Percentiles rank a stretch among this genome's conserved stretches.
phyloP scores from a whole-genome alignment of 139 green algal genomes.

The Gonium pectorale region DNA sequence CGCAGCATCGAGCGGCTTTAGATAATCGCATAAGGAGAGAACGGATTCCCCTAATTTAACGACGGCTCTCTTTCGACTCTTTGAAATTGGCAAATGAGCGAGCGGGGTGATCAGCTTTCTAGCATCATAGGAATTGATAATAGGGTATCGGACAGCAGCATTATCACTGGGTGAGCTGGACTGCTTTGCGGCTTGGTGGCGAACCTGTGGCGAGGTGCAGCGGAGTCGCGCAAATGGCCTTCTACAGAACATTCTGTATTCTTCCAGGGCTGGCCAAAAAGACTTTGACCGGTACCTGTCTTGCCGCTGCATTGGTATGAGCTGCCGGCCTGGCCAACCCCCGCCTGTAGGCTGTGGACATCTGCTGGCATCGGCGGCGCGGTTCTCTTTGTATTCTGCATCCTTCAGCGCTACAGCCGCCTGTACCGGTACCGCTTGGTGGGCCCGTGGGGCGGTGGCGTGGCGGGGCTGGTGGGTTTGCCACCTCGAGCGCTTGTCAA shows the following conservation, averaged over 20 bases:
- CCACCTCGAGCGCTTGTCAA: background rate
- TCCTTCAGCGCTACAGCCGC: conserved; percentile 13
- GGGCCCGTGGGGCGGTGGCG: background rate
- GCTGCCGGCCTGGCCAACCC: background rate
- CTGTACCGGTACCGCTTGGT: conserved; percentile 33
- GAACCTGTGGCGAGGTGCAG: background rate
- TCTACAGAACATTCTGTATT: background rate
- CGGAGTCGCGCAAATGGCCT: background rate
- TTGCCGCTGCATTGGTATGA: background rate
- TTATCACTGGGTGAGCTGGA: background rate
- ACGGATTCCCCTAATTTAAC: too few species aligned
- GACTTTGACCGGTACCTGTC: background rate
- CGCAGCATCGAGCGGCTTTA: too few species aligned
- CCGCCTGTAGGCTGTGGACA: conserved; percentile 7
- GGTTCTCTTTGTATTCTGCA: conserved; percentile 8
- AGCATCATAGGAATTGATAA: conserved; percentile 7
- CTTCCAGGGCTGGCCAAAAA: background rate
- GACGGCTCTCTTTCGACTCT: too few species aligned
- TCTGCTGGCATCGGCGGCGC: background rate
- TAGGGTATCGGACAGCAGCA: background rate
- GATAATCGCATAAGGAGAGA: too few species aligned
- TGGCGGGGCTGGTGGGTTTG: background rate
- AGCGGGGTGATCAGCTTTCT: too few species aligned
- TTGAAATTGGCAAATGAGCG: too few species aligned
- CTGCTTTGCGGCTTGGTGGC: background rate